These are phyloP conservation scores for Eucalyptus brandiana DNA, from an alignment of 345 rosid species.

Conservation along the genomic window DNA sequence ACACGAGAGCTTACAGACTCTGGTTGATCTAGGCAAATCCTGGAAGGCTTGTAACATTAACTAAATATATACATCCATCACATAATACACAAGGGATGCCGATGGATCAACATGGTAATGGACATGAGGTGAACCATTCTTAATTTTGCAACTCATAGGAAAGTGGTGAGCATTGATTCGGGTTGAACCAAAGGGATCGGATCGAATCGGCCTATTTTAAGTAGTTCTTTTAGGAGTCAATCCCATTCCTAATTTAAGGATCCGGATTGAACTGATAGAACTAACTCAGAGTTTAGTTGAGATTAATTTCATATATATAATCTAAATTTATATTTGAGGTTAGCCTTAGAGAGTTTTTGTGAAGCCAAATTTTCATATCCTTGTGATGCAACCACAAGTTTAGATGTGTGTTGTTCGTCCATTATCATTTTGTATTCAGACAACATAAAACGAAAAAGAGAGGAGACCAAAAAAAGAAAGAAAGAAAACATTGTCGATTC, in stretches of 20 bases:
- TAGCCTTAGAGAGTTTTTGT: not conserved
- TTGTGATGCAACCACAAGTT: not conserved
- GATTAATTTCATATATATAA: not conserved
- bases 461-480: not conserved
- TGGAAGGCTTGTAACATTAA: not conserved
- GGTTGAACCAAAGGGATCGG: not conserved
- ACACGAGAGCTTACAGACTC: not conserved
- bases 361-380: not conserved
- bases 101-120: not conserved
- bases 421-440: fast-evolving
- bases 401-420: fast-evolving
- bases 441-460: not conserved
- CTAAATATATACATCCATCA: not conserved
- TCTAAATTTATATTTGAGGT: not conserved
- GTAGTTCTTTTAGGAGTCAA: not conserved
- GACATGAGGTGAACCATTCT: not conserved
- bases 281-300: not conserved
- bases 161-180: not conserved
- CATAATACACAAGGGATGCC: not conserved
- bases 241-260: fast-evolving
- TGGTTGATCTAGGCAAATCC: not conserved
- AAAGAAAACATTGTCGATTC: not conserved
- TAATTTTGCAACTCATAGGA: not conserved
- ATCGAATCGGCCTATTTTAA: not conserved
- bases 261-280: fast-evolving